Conservation (phyloP, 495 filamentous ascomycete species). For the Aspergillus nidulans region DNA sequence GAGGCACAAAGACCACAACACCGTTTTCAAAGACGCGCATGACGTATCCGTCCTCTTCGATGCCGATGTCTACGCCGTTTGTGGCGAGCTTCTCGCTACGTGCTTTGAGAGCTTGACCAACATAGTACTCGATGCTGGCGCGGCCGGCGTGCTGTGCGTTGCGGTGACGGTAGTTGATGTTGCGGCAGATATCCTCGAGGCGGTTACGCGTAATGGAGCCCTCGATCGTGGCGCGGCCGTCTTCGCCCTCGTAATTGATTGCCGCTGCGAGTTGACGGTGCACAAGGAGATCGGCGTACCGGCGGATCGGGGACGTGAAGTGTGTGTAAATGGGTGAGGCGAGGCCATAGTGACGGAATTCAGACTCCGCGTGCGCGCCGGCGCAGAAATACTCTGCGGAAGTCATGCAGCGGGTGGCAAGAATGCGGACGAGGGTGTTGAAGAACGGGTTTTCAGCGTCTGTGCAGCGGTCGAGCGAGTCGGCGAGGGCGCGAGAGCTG, state of each 20-base stretch:
- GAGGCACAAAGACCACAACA: constrained; percentile 89
- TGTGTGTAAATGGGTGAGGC: constrained; percentile 97
- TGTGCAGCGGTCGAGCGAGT: constrained; percentile 79
- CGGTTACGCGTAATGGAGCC: constrained; percentile 66
- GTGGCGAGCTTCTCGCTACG: constrained; percentile 53
- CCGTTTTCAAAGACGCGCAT: constrained; percentile 98
- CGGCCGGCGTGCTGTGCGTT: constrained; percentile 95
- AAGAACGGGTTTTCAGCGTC: constrained; percentile 90
- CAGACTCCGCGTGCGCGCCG: constrained; percentile 83
- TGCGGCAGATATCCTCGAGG: constrained; percentile 90
- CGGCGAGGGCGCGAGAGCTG: constrained; percentile 84
- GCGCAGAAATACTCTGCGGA: constrained; percentile 97
- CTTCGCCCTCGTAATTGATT: constrained; percentile 75
- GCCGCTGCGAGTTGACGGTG: constrained; percentile 94
- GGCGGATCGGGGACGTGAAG: constrained; percentile 94
- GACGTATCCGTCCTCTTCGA: constrained; percentile 86
- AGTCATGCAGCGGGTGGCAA: constrained; percentile 98
- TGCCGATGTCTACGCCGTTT: constrained; percentile 32
- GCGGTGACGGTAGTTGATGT: constrained; percentile 95
- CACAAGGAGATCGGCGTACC: constrained; percentile 90
- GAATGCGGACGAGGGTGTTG: constrained; percentile 94
- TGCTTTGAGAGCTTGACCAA: constrained; percentile 90
- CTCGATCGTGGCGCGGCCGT: constrained; percentile 59
- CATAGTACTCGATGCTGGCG: constrained; percentile 93
- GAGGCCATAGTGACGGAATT: constrained; percentile 95